Evolutionary conservation across 768 basidiomycete genomes (phyloP).

Genomic region (Macrolepiota dolichaula): DNA sequence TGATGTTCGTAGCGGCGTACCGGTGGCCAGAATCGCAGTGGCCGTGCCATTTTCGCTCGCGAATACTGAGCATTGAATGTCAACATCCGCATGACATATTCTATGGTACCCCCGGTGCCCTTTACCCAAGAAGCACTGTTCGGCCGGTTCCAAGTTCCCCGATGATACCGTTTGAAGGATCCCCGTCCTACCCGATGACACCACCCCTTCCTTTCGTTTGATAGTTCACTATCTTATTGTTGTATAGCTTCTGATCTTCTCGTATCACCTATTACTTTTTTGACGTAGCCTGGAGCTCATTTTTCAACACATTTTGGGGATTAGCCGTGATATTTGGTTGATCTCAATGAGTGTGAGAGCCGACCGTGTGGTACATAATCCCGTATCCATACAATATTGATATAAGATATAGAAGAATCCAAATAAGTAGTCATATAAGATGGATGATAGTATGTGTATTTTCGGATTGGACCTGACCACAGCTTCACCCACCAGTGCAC

Average conservation of each 20-base stretch:
- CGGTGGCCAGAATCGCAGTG: background rate
- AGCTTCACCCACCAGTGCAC: too few relatives aligned
- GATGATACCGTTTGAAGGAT: background rate
- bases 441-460: background rate
- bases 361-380: background rate
- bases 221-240: background rate
- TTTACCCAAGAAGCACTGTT: background rate
- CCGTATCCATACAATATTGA: background rate
- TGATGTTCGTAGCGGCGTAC: background rate
- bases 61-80: background rate
- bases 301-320: conserved; percentile 12
- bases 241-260: background rate
- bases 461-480: background rate
- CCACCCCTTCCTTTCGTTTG: background rate
- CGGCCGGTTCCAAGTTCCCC: background rate
- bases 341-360: background rate
- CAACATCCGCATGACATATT: background rate
- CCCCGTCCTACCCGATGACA: background rate
- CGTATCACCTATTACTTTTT: background rate
- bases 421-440: background rate
- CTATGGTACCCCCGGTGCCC: background rate
- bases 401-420: too few relatives aligned
- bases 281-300: conserved; percentile 10
- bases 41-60: conserved; percentile 1
- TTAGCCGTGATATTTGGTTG: background rate